These are phyloP conservation scores for Termitomyces sp. DNA, from an alignment of 768 basidiomycete genomes.

Conservation along the genomic window DNA sequence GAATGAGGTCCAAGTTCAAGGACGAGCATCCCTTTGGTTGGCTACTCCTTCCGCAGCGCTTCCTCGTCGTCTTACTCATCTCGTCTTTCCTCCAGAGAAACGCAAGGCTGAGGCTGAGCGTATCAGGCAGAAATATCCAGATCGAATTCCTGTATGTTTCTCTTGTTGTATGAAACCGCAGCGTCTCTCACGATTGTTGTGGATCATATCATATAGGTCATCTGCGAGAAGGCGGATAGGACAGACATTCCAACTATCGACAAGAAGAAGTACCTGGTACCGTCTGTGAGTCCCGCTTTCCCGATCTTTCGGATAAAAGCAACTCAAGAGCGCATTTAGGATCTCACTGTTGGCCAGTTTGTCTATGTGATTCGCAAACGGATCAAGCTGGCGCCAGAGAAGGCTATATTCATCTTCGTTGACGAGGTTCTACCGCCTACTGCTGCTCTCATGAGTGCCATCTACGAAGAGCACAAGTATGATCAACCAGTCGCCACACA, in stretches of 20 bases:
- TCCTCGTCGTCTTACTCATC: constrained; percentile 28
- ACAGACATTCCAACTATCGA: constrained; percentile 99
- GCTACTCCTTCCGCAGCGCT: constrained; percentile 26
- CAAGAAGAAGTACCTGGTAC: constrained; percentile 99
- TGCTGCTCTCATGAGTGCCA: constrained; percentile 96
- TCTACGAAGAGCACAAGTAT: constrained; percentile 99
- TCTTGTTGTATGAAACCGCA: constrained; percentile 1
- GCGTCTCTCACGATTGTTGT: not conserved
- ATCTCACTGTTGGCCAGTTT: constrained; percentile 96
- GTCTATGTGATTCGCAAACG: constrained; percentile 99
- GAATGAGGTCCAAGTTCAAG: constrained; percentile 94
- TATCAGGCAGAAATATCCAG: constrained; percentile 97
- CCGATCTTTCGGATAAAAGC: constrained; percentile 6
- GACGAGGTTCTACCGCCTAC: constrained; percentile 98
- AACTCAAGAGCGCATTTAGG: constrained; percentile 39
- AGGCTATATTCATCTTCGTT: constrained; percentile 99
- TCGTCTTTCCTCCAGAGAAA: constrained; percentile 63
- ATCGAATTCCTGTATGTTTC: constrained; percentile 88
- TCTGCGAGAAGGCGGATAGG: constrained; percentile 98
- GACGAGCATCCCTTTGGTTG: constrained; percentile 98
- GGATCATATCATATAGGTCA: constrained; percentile 58
- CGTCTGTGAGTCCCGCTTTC: constrained; percentile 62
- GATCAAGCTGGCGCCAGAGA: constrained; percentile 99
- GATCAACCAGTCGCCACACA: constrained; percentile 23
- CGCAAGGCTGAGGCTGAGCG: constrained; percentile 99